Base-by-base conservation (phyloP, 768 basidiomycete species). In the Rhodotorula kratochvilovae region DNA sequence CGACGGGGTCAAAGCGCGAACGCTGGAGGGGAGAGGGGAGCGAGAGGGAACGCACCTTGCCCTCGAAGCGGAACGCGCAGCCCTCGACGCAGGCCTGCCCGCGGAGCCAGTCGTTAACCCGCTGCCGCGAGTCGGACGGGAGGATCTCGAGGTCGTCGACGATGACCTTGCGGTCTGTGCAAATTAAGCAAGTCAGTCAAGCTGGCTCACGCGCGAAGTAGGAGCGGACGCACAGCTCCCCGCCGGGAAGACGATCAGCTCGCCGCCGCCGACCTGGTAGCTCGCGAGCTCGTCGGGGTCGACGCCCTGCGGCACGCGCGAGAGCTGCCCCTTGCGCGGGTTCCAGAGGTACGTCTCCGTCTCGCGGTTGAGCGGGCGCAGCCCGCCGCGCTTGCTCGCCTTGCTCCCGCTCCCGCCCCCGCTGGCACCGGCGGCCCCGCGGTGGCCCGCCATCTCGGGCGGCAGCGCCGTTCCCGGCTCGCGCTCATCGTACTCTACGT, bases 11-110 rank as follows among this genome's bases (percentile, higher is more conserved):
- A 10, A 29, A 55, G 31, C 43, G n/a, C n/a, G 51, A 42, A 17
- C 12, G 39, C 5, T 23, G 13, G 39, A 39, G 13, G 39, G 29
- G 31, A 35, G 25, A 29, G 3, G 7, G n/a, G 12, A 23, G 36
- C n/a, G 27, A 35, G 45, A 8, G 7, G n/a, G 12, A 23, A 51
- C n/a, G 27, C 43, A 63, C 63, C 46, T 73, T 66, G 27, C 50
- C 55, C 3, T 66, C 56, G 43, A 66, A 73, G 19, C 68, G 67
- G 64, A 73, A 73, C 23, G 57, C 2, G 55, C 72, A 73, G 3
- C 33, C 29, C 6, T 56, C 36, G 56, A 69, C 67, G 64, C 72
- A 73, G 12, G 33, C 12, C 33, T 73, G 72, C 0, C 46, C 64
- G 3, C 68, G 64, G 5, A 73, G 54, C 64, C 64, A 73, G 2